Conservation (phyloP, 257 asterid genomes). For the Solanum boliviense region DNA sequence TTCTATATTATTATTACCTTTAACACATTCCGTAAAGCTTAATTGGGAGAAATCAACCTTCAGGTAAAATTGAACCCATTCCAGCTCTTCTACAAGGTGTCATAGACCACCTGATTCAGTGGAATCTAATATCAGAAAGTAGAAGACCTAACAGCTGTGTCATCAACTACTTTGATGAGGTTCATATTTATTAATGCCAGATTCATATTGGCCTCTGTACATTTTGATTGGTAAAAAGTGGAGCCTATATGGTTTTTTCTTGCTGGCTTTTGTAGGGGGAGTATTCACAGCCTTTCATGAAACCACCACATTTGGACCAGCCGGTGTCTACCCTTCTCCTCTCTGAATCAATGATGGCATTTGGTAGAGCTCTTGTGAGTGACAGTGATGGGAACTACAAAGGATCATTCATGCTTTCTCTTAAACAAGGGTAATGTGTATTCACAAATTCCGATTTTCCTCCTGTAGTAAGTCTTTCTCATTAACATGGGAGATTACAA, state of each 20-base stretch:
- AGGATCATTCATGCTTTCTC: constrained; percentile 77
- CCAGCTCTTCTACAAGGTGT: constrained; percentile 68
- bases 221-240: neutral
- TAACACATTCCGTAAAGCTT: neutral
- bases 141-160: constrained; percentile 88
- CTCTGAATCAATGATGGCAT: constrained; percentile 88
- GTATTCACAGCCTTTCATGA: constrained; percentile 87
- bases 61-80: constrained; percentile 83
- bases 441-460: neutral
- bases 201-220: neutral
- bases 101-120: constrained; percentile 72
- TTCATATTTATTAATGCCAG: constrained; percentile 3
- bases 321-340: constrained; percentile 84
- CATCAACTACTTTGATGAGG: constrained; percentile 91
- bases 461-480: neutral
- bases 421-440: constrained; percentile 68
- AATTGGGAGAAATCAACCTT: neutral
- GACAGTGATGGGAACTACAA: constrained; percentile 73
- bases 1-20: neutral
- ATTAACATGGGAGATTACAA: neutral
- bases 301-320: constrained; percentile 94
- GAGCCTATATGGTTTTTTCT: neutral
- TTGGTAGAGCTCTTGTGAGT: constrained; percentile 68
- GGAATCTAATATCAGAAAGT: constrained; percentile 75
- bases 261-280: constrained; percentile 47